phyloP scores from a whole-genome alignment of 2,329 filamentous ascomycete species.

The Penicillium crustosum region DNA sequence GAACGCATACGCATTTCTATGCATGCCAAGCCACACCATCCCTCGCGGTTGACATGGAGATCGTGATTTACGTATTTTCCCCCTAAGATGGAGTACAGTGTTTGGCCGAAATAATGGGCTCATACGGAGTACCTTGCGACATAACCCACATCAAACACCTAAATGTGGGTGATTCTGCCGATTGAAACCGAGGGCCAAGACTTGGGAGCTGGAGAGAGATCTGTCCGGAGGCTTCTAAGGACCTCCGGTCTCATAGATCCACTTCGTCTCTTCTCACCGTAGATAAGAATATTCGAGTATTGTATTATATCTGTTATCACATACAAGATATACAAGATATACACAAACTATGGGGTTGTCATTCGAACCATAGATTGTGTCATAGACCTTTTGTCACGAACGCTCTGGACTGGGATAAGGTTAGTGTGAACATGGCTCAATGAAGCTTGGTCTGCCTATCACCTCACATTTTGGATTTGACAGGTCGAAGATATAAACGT shows the following conservation, averaged over 20 bases:
- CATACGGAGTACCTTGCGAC: not conserved
- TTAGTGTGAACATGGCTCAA: conserved; percentile 1
- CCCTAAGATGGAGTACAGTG: not conserved
- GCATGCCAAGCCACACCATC: conserved; percentile 3
- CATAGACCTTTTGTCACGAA: not conserved
- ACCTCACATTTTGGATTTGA: not conserved
- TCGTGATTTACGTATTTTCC: not conserved
- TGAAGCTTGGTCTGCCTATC: conserved; percentile 8
- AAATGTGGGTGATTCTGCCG: not conserved
- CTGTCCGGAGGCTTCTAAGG: conserved; percentile 1
- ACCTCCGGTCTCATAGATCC: conserved; percentile 3
- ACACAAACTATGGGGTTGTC: not conserved
- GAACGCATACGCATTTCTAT: not conserved
- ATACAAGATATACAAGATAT: not conserved
- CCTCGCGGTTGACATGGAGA: not conserved
- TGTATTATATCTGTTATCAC: not conserved
- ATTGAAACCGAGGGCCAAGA: conserved; percentile 3
- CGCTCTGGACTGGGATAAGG: not conserved
- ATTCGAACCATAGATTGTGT: not conserved
- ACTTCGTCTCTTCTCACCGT: not conserved
- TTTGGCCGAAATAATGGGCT: not conserved
- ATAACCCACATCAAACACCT: not conserved
- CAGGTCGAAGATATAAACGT: not conserved
- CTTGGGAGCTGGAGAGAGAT: not conserved
- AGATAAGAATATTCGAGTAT: not conserved